phyloP scores from a whole-genome alignment of 1,139 yeast genomes.

The Sugiyamaella castrensis region DNA sequence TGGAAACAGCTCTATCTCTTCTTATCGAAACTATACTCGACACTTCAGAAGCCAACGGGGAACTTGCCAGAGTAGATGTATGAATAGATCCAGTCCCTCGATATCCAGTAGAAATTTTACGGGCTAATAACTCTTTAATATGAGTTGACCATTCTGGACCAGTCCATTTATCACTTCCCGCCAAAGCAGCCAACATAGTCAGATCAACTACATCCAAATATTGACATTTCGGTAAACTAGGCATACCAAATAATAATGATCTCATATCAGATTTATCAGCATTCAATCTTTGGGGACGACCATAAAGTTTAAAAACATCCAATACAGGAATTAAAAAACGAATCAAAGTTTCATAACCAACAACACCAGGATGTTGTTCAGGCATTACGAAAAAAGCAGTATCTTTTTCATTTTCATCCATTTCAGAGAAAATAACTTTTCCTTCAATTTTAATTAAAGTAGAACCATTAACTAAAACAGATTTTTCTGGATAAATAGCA shows the following conservation, averaged over 20 bases:
- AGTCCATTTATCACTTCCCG: constrained; percentile 56
- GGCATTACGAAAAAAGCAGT: constrained; percentile 94
- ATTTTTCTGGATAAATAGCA: constrained; percentile 90
- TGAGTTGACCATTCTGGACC: constrained; percentile 64
- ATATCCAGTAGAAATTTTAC: constrained; percentile 69
- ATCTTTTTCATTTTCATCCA: constrained; percentile 53
- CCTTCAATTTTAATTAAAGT: constrained; percentile 91
- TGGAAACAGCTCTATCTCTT: constrained; percentile 19
- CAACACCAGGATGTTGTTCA: constrained; percentile 87
- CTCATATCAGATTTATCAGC: constrained; percentile 81
- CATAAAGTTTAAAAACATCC: constrained; percentile 85
- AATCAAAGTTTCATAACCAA: constrained; percentile 90
- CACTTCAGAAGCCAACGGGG: constrained; percentile 2
- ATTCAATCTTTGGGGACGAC: constrained; percentile 83
- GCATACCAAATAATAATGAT: constrained; percentile 84
- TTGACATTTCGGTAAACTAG: constrained; percentile 84
- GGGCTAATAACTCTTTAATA: constrained; percentile 60
- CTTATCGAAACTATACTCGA: constrained; percentile 4
- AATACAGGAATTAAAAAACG: constrained; percentile 80
- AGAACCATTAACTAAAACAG: constrained; percentile 74
- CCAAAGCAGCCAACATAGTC: constrained; percentile 42
- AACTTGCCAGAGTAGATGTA: not conserved
- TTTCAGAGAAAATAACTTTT: constrained; percentile 58
- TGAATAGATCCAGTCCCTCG: constrained; percentile 65
- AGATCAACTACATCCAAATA: constrained; percentile 66